Conservation (phyloP, 2,329 filamentous ascomycete species). For the Podosphaera xanthii region DNA sequence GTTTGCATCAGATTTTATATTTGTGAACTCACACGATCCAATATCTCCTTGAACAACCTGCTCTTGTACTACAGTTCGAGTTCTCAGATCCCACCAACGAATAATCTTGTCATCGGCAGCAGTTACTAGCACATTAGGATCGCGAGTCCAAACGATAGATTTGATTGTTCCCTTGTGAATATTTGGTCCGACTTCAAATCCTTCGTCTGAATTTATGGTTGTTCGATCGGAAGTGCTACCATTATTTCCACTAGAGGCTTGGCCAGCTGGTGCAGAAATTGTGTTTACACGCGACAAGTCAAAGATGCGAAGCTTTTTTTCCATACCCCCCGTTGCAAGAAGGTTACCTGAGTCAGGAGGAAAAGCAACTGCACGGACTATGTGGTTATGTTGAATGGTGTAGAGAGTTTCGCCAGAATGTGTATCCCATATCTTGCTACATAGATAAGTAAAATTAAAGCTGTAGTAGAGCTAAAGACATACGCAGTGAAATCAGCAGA, state of each 20-base stretch:
- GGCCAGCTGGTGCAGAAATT: slow-evolving; percentile 13
- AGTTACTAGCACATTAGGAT: slow-evolving; percentile 74
- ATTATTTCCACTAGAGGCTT: slow-evolving; percentile 5
- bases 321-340: slow-evolving; percentile 78
- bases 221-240: slow-evolving; percentile 18
- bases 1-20: slow-evolving; percentile 34
- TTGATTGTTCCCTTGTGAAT: slow-evolving; percentile 79
- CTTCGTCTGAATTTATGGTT: slow-evolving; percentile 33
- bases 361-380: slow-evolving; percentile 84
- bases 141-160: slow-evolving; percentile 80
- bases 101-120: slow-evolving; percentile 78
- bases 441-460: slow-evolving; percentile 14
- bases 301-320: slow-evolving; percentile 91
- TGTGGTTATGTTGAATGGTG: slow-evolving; percentile 79
- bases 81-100: slow-evolving; percentile 81
- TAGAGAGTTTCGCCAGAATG: slow-evolving; percentile 76
- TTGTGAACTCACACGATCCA: slow-evolving; percentile 72
- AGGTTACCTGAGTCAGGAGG: slow-evolving; percentile 61
- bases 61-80: slow-evolving; percentile 50
- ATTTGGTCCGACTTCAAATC: slow-evolving; percentile 72
- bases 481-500: slow-evolving; percentile 92
- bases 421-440: slow-evolving; percentile 88
- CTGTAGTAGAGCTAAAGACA: slow-evolving; percentile 15
- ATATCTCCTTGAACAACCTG: slow-evolving; percentile 65
- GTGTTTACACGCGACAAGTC: slow-evolving; percentile 39